A percentile compares a stretch with the other conserved stretches of the same genome.
phyloP scores from a whole-genome alignment of 129 eudicot species.

The Oenanthe sinensis region DNA sequence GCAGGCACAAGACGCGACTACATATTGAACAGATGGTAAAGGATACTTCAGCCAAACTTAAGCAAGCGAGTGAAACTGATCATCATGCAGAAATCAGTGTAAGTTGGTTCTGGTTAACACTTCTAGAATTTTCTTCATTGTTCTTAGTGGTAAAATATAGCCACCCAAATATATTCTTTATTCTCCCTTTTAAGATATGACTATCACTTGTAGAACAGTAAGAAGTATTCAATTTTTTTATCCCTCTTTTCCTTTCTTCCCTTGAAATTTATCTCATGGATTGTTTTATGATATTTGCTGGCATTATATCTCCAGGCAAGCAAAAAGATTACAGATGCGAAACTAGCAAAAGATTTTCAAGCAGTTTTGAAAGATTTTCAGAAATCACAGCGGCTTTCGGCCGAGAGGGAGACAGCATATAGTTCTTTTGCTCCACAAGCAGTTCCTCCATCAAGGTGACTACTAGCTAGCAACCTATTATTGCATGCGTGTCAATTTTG shows the following conservation, averaged over 20 bases:
- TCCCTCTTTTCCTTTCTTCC: background rate
- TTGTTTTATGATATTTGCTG: background rate
- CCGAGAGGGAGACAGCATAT: conserved; percentile 84
- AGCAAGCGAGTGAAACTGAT: conserved; percentile 85
- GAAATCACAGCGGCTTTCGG: conserved; percentile 83
- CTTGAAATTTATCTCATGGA: background rate
- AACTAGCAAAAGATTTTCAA: conserved; percentile 90
- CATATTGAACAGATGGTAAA: conserved; percentile 85
- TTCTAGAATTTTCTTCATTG: background rate
- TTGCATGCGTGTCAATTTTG: background rate
- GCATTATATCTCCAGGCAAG: conserved; percentile 42
- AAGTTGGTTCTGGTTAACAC: conserved; percentile 18
- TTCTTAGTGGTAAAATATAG: background rate
- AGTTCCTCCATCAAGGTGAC: conserved; percentile 64
- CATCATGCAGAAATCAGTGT: conserved; percentile 71
- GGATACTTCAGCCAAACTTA: conserved; percentile 83
- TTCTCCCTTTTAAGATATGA: too few relatives aligned
- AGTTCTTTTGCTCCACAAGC: conserved; percentile 71
- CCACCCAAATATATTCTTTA: too few relatives aligned
- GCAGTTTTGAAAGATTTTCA: conserved; percentile 78
- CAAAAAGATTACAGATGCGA: conserved; percentile 86
- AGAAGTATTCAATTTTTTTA: background rate
- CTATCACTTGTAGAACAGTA: background rate
- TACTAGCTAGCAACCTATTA: background rate
- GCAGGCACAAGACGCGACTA: conserved; percentile 76